Evolutionary conservation across 805 yeast genomes (phyloP).

Genomic region (Schwanniomyces sp.): DNA sequence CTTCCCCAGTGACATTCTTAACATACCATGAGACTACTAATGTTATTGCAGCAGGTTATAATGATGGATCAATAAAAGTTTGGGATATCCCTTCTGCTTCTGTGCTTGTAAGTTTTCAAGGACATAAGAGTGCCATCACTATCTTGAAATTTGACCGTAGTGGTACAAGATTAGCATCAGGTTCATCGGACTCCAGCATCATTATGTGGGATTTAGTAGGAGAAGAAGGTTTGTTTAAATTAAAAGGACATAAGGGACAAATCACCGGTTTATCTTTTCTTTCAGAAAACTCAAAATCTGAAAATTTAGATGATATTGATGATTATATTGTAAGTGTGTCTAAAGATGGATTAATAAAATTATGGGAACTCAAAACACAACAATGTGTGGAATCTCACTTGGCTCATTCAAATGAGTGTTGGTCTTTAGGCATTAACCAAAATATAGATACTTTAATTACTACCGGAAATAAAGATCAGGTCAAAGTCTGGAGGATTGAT

Average conservation of each 20-base stretch:
- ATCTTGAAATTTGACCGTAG: conserved; percentile 67
- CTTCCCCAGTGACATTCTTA: conserved; percentile 62
- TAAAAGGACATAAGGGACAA: conserved; percentile 86
- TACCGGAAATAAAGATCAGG: conserved; percentile 76
- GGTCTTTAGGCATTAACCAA: conserved; percentile 65
- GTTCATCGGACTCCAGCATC: conserved; percentile 80
- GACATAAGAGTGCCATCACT: conserved; percentile 86
- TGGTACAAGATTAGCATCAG: conserved; percentile 85
- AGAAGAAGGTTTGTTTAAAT: conserved; percentile 83
- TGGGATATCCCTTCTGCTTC: conserved; percentile 88
- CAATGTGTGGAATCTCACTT: conserved; percentile 94
- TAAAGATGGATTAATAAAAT: conserved; percentile 86
- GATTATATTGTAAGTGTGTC: conserved; percentile 76
- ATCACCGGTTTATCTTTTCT: conserved; percentile 73
- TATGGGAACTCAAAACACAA: conserved; percentile 90
- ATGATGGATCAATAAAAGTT: conserved; percentile 83
- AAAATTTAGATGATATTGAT: conserved; percentile 51
- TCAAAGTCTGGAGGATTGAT: conserved; percentile 81
- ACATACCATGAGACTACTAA: conserved; percentile 61
- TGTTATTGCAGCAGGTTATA: conserved; percentile 83
- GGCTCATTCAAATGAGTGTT: conserved; percentile 91
- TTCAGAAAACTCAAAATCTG: conserved; percentile 21
- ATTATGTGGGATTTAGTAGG: conserved; percentile 95
- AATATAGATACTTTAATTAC: conserved; percentile 55
- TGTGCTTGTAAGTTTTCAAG: conserved; percentile 78